These are phyloP conservation scores for Penicillium argentinense DNA, from an alignment of 495 filamentous ascomycete genomes.

Conservation along the genomic window DNA sequence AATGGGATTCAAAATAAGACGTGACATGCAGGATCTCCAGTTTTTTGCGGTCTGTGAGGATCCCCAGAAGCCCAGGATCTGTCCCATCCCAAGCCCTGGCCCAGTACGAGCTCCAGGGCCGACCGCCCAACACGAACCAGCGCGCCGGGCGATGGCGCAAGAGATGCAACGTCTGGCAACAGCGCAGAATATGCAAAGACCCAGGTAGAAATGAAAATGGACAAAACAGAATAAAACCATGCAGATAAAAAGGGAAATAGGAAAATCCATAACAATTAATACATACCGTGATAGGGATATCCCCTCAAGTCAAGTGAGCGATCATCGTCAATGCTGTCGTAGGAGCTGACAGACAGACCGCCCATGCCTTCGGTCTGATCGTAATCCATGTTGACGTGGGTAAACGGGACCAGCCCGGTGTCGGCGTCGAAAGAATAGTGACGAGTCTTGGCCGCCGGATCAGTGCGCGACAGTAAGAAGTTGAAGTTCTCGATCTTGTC, in stretches of 20 bases:
- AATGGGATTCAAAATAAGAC: constrained; percentile 12
- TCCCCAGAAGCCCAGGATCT: too few relatives aligned
- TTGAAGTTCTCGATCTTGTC: constrained; percentile 48
- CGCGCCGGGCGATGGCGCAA: constrained; percentile 36
- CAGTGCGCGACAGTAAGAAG: constrained; percentile 41
- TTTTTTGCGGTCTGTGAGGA: too few relatives aligned
- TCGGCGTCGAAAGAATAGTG: constrained; percentile 49
- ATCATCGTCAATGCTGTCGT: constrained; percentile 50
- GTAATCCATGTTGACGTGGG: constrained; percentile 44
- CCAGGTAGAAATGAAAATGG: constrained; percentile 6
- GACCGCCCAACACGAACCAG: constrained; percentile 27
- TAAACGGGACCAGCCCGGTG: constrained; percentile 36
- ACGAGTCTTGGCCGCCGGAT: constrained; percentile 37
- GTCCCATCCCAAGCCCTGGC: too few relatives aligned
- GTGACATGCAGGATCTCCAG: constrained; percentile 2
- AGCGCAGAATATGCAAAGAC: constrained; percentile 6
- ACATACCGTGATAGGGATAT: constrained; percentile 49
- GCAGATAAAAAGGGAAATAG: constrained; percentile 6
- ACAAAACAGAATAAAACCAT: constrained; percentile 12
- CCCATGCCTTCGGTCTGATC: constrained; percentile 51
- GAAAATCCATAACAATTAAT: constrained; percentile 11
- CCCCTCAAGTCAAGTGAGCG: constrained; percentile 45
- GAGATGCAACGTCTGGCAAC: constrained; percentile 38
- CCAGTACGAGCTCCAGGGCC: too few relatives aligned
- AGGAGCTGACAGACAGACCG: constrained; percentile 50